Evolutionary conservation across 257 asterid species (phyloP).

Genomic region (Rubia yunnanensis): DNA sequence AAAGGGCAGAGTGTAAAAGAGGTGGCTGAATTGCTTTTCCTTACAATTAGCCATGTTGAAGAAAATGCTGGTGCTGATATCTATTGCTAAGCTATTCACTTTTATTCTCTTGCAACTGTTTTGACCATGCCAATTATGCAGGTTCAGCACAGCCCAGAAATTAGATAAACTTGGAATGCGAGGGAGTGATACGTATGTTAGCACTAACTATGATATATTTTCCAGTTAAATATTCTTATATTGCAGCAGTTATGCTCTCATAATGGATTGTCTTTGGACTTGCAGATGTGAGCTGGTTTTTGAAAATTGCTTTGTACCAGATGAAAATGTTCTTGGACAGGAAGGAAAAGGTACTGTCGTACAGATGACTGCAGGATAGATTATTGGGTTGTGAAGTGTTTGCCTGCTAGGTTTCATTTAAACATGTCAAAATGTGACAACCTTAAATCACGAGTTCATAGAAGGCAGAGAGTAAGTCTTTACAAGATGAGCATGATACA

Average conservation of each 20-base stretch:
- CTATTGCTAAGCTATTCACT: not conserved
- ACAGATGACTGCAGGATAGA: constrained; percentile 8
- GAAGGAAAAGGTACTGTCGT: constrained; percentile 99
- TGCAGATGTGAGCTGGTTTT: constrained; percentile 98
- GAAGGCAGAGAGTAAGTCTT: not conserved
- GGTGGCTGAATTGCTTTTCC: not conserved
- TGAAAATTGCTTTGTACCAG: constrained; percentile 88
- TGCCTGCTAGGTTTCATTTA: not conserved
- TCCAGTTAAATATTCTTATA: constrained; percentile 9
- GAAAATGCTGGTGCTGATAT: not conserved
- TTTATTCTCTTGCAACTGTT: not conserved
- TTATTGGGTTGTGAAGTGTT: not conserved
- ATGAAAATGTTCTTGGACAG: constrained; percentile 79
- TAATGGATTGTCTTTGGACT: constrained; percentile 11
- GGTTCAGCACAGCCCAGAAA: constrained; percentile 97
- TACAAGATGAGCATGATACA: not conserved
- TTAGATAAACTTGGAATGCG: constrained; percentile 99
- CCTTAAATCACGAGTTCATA: not conserved
- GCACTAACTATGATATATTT: constrained; percentile 5
- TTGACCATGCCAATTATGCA: constrained; percentile 28
- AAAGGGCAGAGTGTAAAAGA: not conserved
- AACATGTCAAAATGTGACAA: not conserved
- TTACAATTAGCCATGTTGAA: not conserved
- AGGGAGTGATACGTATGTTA: constrained; percentile 95
- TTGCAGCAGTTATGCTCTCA: constrained; percentile 13